These are phyloP conservation scores for Halenospora varia DNA, from an alignment of 495 filamentous ascomycete species.

Conservation along the genomic window DNA sequence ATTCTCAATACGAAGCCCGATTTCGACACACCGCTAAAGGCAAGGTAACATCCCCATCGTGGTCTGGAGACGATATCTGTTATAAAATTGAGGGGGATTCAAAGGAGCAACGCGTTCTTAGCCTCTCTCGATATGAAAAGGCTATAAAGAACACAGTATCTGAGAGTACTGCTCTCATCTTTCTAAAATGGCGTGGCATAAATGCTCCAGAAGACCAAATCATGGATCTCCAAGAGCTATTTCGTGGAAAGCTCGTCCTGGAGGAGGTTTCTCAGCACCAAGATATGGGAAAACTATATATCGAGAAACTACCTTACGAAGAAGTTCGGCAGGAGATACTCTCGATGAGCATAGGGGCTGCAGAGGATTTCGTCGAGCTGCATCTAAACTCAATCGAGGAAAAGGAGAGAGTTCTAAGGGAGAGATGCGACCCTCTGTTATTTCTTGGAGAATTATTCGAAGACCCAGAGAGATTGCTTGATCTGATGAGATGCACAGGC, in stretches of 20 bases:
- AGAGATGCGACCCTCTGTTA: not conserved
- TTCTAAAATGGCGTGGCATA: not conserved
- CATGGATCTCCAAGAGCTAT: not conserved
- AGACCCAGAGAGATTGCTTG: not conserved
- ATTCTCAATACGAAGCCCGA: not conserved
- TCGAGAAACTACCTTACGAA: not conserved
- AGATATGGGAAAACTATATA: not conserved
- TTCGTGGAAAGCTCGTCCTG: not conserved
- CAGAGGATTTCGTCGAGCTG: not conserved
- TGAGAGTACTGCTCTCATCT: not conserved
- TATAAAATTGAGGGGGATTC: not conserved
- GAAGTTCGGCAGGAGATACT: not conserved
- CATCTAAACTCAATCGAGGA: not conserved
- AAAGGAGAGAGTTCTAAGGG: not conserved
- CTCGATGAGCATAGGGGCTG: not conserved
- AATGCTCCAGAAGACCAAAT: not conserved
- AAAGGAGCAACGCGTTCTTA: not conserved
- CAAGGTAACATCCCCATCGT: not conserved
- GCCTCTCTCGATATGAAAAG: not conserved
- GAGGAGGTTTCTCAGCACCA: not conserved
- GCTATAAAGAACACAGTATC: not conserved
- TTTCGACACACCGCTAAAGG: not conserved
- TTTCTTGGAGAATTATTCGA: not conserved
- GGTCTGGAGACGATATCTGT: not conserved
- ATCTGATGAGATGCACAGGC: not conserved